Percentiles rank a stretch among this genome's conserved stretches.
These are phyloP conservation scores for Collybiopsis luxurians DNA, from an alignment of 768 basidiomycete genomes.

Conservation along the genomic window DNA sequence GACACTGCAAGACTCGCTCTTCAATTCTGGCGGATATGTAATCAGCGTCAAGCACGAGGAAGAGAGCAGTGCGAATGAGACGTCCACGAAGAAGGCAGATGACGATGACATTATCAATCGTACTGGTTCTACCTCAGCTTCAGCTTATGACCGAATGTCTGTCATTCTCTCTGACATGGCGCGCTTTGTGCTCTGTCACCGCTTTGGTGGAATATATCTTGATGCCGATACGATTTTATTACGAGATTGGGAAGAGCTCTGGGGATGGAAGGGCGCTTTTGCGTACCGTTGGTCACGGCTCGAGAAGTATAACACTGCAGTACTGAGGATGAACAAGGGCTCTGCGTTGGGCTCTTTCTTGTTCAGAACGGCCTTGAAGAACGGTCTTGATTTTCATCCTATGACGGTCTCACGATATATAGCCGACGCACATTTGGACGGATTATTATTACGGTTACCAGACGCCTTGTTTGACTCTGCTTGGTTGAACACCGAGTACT, in stretches of 20 bases:
- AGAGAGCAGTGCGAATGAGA: constrained; percentile 30
- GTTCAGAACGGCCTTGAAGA: constrained; percentile 89
- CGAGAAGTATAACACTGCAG: constrained; percentile 92
- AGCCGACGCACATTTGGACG: constrained; percentile 77
- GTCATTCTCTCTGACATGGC: constrained; percentile 96
- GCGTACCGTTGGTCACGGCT: constrained; percentile 94
- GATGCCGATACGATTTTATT: constrained; percentile 92
- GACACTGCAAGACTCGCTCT: constrained; percentile 63
- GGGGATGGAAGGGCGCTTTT: constrained; percentile 93
- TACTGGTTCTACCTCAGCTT: constrained; percentile 83
- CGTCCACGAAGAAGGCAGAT: constrained; percentile 42
- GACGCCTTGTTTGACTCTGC: constrained; percentile 94
- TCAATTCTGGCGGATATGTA: constrained; percentile 84
- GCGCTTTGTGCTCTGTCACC: constrained; percentile 91
- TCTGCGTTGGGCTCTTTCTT: constrained; percentile 87
- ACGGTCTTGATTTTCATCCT: constrained; percentile 92
- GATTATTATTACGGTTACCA: constrained; percentile 74
- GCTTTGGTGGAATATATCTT: constrained; percentile 92
- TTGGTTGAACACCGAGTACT: constrained; percentile 90
- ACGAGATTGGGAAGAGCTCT: constrained; percentile 95
- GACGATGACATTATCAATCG: constrained; percentile 65
- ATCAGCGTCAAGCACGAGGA: constrained; percentile 51
- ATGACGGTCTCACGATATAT: constrained; percentile 88
- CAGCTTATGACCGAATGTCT: constrained; percentile 85
- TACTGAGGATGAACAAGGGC: constrained; percentile 84